Evolutionary conservation across 1,284 basidiomycete species (phyloP).

Genomic region (Golubevia sp.): DNA sequence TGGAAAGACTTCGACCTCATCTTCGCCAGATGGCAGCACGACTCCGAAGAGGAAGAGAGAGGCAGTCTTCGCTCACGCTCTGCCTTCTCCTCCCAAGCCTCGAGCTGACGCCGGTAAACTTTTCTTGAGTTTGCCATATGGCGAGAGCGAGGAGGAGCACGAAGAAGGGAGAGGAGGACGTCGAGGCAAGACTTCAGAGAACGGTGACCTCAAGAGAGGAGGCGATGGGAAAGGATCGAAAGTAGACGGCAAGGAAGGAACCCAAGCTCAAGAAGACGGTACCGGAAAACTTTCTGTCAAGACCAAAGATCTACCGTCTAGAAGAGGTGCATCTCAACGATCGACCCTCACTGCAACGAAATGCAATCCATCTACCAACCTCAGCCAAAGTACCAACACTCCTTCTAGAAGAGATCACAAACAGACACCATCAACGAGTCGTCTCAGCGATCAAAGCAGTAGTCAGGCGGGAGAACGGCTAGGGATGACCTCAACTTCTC

Average conservation of each 20-base stretch:
- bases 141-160: neutral
- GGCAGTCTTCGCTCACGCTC: constrained; percentile 41
- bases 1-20: too few species aligned
- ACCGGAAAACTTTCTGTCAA: neutral
- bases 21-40: neutral
- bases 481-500: neutral
- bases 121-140: neutral
- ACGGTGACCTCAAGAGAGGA: neutral
- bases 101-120: neutral
- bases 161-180: neutral
- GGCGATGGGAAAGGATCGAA: too few species aligned
- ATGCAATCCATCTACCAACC: too few species aligned
- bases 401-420: too few species aligned
- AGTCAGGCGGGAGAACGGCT: neutral
- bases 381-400: too few species aligned
- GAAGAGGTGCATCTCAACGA: neutral
- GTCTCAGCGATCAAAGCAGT: too few species aligned
- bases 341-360: neutral
- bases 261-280: neutral
- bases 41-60: constrained; percentile 8
- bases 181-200: too few species aligned
- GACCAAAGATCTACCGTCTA: neutral
- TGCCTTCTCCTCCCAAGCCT: constrained; percentile 25
- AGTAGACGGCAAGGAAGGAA: neutral
- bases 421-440: too few species aligned